Conservation (phyloP, 176 grass and related monocot species). For the Guadua angustifolia region DNA sequence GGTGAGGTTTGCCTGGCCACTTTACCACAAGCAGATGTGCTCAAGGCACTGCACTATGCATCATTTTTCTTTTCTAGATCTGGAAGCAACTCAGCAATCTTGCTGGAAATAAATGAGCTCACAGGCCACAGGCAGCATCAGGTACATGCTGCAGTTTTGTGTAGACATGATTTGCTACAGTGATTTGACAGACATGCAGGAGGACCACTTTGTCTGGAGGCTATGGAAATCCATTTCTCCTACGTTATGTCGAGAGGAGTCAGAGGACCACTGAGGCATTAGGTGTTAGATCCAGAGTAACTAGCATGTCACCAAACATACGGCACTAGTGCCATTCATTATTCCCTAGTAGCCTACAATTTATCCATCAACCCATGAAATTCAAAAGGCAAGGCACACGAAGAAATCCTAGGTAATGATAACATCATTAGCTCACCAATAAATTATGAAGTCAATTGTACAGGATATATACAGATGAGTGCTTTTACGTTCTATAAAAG, state of each 20-base stretch:
- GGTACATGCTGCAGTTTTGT: constrained; percentile 2
- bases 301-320: constrained; percentile 4
- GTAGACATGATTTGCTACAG: constrained; percentile 25
- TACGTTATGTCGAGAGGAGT: background rate
- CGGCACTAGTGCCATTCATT: constrained; percentile 7
- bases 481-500: background rate
- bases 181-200: constrained; percentile 31
- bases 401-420: background rate
- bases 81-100: constrained; percentile 21
- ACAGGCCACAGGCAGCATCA: too few relatives aligned
- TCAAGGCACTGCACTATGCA: background rate
- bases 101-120: constrained; percentile 24
- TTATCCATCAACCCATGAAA: background rate
- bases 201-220: constrained; percentile 36
- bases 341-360: background rate
- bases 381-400: constrained; percentile 6
- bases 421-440: background rate
- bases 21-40: background rate
- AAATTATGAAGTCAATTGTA: background rate
- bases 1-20: constrained; percentile 26
- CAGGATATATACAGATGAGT: background rate
- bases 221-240: constrained; percentile 9
- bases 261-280: constrained; percentile 41
- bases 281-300: constrained; percentile 43
- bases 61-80: constrained; percentile 28